A percentile compares a stretch with the other conserved stretches of the same genome.
Conservation (phyloP, 345 rosid genomes). For the Dipteronia dyeriana region DNA sequence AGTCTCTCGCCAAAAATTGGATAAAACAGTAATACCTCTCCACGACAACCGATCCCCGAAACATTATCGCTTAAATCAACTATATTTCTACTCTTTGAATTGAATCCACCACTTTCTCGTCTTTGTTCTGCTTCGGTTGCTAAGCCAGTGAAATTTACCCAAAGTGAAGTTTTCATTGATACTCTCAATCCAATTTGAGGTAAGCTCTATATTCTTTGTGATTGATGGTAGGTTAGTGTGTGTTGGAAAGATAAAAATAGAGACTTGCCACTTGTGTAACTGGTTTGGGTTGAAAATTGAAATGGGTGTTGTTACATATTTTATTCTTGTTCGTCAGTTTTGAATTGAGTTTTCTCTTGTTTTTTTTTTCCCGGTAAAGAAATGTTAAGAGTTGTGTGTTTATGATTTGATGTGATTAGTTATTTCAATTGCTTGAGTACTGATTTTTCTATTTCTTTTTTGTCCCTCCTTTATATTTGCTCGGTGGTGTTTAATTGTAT, state of each 20-base stretch:
- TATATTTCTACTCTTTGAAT: too few relatives aligned
- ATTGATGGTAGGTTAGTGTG: background rate
- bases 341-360: too few relatives aligned
- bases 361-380: too few relatives aligned
- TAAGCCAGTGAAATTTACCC: background rate
- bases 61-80: background rate
- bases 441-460: constrained; percentile 14
- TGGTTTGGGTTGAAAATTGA: background rate
- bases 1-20: constrained; percentile 2
- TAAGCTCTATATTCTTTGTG: constrained; percentile 1
- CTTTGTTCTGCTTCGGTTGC: background rate
- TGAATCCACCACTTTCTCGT: background rate
- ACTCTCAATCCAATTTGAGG: background rate
- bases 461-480: background rate
- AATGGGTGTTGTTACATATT: background rate
- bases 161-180: background rate
- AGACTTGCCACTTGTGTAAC: background rate
- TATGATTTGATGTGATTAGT: constrained; percentile 1
- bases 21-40: background rate
- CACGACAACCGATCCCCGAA: background rate
- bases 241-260: background rate
- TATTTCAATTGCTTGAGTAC: constrained; percentile 4
- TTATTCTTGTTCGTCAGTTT: too few relatives aligned
- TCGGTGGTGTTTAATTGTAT: background rate
- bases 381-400: constrained; percentile 6